Percentiles rank a stretch among this genome's conserved stretches.
These are phyloP conservation scores for Chytriomyces sp. DNA, from an alignment of 192 early-diverging fungal genomes.

Conservation along the genomic window DNA sequence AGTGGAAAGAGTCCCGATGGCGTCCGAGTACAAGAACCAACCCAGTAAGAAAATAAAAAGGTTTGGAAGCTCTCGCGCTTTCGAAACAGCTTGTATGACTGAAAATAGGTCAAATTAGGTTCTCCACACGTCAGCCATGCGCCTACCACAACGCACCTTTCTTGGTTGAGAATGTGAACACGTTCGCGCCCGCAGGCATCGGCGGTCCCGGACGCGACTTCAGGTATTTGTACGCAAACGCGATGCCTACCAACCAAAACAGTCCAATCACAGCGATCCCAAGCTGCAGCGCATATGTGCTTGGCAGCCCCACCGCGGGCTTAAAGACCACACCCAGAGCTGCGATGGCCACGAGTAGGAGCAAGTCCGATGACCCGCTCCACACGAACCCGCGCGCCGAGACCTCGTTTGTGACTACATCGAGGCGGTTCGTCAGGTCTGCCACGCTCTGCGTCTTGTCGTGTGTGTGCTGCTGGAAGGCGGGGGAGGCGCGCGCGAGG, in stretches of 20 bases:
- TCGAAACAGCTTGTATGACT: neutral
- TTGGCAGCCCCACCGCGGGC: constrained; percentile 15
- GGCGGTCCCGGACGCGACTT: constrained; percentile 24
- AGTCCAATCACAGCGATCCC: constrained; percentile 19
- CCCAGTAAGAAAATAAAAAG: constrained; percentile 41
- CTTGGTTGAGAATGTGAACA: constrained; percentile 31
- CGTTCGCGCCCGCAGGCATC: constrained; percentile 36
- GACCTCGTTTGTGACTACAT: constrained; percentile 33
- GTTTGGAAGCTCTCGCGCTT: constrained; percentile 15
- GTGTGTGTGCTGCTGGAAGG: neutral
- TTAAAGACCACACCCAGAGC: neutral
- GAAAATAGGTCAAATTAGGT: neutral
- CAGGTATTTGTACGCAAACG: neutral
- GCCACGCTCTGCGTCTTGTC: neutral
- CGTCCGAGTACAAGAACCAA: constrained; percentile 43
- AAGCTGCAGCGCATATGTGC: constrained; percentile 28
- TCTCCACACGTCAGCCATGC: too few relatives aligned
- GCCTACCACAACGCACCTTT: too few relatives aligned
- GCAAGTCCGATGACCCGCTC: neutral
- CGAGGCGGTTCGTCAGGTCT: neutral
- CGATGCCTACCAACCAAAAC: constrained; percentile 1
- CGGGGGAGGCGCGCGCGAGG: constrained; percentile 20
- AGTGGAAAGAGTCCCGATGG: neutral
- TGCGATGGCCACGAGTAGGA: constrained; percentile 22
- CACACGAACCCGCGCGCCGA: constrained; percentile 28